Base-by-base conservation (phyloP, 2,329 filamentous ascomycete genomes). In the Aureobasidium sp. region DNA sequence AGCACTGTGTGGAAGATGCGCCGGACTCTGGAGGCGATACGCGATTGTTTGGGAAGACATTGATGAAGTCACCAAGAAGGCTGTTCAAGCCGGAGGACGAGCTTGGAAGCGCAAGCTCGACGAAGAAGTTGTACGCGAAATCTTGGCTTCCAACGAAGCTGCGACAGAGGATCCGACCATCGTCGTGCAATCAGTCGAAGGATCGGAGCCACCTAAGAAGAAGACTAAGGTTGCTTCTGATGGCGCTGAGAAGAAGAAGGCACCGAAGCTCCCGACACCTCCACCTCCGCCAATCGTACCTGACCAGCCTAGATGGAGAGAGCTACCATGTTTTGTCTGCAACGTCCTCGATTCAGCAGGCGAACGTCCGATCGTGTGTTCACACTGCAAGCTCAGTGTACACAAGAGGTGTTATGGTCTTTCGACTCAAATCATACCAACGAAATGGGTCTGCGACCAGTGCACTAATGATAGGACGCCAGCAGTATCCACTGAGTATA, bases 331-430 rank as follows among this genome's bases (percentile, higher is more conserved):
- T 72, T 89, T 90, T 13, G 83, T 99, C 50, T 99, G 94, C 76
- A 80, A 83, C 64, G 83, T 88, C 69, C 77, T 89, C 71, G 90
- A 92, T 55, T 85, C 87, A 1, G 79, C 82, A 36, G 87, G 85
- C 13, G 87, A 91, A 58, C 82, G 89, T 66, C 84, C 90, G 68
- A 73, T 95, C 17, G 85, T 87, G 44, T 99, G 94, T 74, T 84
- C 85, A 53, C 91, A 96, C 70, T 99, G 94, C 74, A 88, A 91
- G 59, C 78, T 99, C 74, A 91, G 91, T 3, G 93, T 97, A 27
- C 94, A 99, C 74, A 88, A 89, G 60, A 85, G 86, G 65, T 99
- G 94, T 75, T 99, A 97, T 71, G 94, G 94, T n/a, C 82, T 97
- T 36, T 85, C 87, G 50, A 85, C 87, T 55, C 76, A 75, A 62